Percentiles rank a stretch among this genome's conserved stretches.
phyloP scores from a whole-genome alignment of 2,329 filamentous ascomycete genomes.

The Pestalotiopsis sp. region DNA sequence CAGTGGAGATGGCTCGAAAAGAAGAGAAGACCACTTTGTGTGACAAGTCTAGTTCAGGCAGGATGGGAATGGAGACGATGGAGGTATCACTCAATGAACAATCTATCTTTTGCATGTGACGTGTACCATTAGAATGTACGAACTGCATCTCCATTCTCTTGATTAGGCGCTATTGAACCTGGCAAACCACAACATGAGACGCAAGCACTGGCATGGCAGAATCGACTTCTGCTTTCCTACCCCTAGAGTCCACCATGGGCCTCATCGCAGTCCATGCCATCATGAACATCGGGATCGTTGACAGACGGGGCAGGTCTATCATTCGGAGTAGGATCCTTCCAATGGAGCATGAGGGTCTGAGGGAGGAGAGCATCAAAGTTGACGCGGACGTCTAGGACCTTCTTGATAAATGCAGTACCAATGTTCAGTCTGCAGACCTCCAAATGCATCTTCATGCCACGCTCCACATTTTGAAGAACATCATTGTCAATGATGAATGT shows the following conservation, averaged over 20 bases:
- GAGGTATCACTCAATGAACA: no score
- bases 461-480: slow-evolving; percentile 52
- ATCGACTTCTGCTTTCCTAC: not conserved
- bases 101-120: no score
- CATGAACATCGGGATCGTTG: not conserved
- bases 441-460: slow-evolving; percentile 66
- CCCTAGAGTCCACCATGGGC: no score
- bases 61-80: no score
- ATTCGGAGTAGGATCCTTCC: slow-evolving; percentile 57
- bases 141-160: no score
- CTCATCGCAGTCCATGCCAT: not conserved
- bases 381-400: slow-evolving; percentile 55
- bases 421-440: slow-evolving; percentile 58
- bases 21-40: no score
- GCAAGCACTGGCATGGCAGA: no score
- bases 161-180: no score
- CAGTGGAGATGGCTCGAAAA: no score
- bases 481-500: slow-evolving; percentile 71
- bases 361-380: slow-evolving; percentile 67
- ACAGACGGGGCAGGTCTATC: slow-evolving; percentile 50
- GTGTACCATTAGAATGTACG: no score
- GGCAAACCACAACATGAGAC: no score
- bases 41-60: no score
- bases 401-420: slow-evolving; percentile 67
- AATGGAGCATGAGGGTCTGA: slow-evolving; percentile 70